phyloP scores from a whole-genome alignment of 2,329 filamentous ascomycete genomes.

The Fusarium sp. region DNA sequence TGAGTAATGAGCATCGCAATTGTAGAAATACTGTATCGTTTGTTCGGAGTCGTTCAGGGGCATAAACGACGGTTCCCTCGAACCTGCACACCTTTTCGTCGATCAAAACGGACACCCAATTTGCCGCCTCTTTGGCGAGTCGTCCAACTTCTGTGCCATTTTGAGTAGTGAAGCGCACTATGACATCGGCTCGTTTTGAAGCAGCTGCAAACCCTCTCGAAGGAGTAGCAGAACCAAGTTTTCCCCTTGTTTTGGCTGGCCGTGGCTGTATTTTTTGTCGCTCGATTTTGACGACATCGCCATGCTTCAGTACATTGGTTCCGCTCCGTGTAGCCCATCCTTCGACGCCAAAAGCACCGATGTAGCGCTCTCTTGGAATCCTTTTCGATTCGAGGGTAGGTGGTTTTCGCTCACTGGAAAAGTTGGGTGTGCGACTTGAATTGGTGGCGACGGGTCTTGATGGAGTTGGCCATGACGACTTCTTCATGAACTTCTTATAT shows the following conservation, averaged over 20 bases:
- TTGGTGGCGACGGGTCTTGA: constrained; percentile 11
- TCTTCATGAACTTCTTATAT: constrained; percentile 64
- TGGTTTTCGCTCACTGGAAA: constrained; percentile 18
- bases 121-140: constrained; percentile 84
- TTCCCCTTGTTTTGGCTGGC: constrained; percentile 58
- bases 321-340: constrained; percentile 94
- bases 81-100: constrained; percentile 91
- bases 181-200: constrained; percentile 79
- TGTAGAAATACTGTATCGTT: constrained; percentile 97
- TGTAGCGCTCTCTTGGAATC: constrained; percentile 70
- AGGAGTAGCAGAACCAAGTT: constrained; percentile 51
- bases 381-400: constrained; percentile 28
- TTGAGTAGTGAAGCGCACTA: constrained; percentile 89
- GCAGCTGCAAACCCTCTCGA: constrained; percentile 59
- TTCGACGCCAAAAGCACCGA: constrained; percentile 90
- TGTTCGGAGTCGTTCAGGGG: constrained; percentile 83
- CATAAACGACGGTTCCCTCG: constrained; percentile 88
- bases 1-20: constrained; percentile 79
- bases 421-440: constrained; percentile 20
- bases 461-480: constrained; percentile 25
- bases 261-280: constrained; percentile 78
- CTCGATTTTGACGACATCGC: constrained; percentile 87
- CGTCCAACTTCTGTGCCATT: constrained; percentile 86
- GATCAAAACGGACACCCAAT: constrained; percentile 91
- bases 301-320: constrained; percentile 77